Conservation (phyloP, 257 asterid species). For the Solanum bulbocastanum region DNA sequence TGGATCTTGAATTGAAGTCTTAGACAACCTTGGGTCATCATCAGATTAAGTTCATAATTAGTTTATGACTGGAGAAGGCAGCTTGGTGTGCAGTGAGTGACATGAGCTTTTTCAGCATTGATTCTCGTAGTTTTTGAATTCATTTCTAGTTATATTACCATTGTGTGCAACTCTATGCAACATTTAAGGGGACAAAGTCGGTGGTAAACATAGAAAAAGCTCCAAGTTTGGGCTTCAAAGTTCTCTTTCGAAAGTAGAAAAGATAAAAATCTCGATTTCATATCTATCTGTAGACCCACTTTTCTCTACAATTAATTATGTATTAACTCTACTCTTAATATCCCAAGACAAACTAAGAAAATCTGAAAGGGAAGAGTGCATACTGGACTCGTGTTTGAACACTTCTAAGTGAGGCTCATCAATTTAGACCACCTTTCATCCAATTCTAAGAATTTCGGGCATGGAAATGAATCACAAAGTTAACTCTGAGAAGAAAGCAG, state of each 20-base stretch:
- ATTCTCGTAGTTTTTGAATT: neutral
- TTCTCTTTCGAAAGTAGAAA: neutral
- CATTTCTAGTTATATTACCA: neutral
- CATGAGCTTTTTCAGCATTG: neutral
- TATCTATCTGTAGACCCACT: neutral
- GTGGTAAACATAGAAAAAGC: neutral
- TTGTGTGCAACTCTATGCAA: neutral
- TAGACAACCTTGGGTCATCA: neutral
- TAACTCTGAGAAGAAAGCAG: neutral
- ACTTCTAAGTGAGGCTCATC: neutral
- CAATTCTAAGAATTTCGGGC: neutral
- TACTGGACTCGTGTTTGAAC: neutral
- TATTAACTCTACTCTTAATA: neutral
- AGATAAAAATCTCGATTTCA: neutral
- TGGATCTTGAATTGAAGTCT: neutral
- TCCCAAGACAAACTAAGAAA: neutral
- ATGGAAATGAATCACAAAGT: neutral
- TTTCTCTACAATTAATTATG: neutral
- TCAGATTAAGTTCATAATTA: neutral
- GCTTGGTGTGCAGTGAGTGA: neutral
- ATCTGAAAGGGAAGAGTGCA: neutral
- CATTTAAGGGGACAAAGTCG: neutral
- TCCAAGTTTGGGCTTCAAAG: neutral
- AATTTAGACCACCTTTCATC: neutral
- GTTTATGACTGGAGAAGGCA: neutral